Evolutionary conservation across 805 yeast genomes (phyloP), one percentile per base, ranked within the genome.

Genomic region (Monosporozyma servazzii): DNA sequence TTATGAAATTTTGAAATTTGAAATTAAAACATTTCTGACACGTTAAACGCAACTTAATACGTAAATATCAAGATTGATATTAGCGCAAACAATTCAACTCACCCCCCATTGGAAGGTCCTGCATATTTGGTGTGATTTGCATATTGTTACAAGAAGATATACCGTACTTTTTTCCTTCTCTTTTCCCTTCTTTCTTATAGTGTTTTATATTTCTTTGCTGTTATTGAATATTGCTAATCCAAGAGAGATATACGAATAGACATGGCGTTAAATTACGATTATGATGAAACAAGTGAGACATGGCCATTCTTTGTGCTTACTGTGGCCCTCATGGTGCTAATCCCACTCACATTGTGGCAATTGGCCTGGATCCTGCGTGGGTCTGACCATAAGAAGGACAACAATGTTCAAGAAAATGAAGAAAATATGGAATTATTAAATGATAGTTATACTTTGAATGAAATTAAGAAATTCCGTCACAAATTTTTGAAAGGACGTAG

Each of bases 281-380:
- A 89, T 67, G 97, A 89, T 71, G 96, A 89, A 66, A 80, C 81
- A 54, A 82, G 90, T 48, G 93, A 87, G 60, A 88, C 93, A 1
- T 89, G 96, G 96, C 97, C 97, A 41, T 88, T 83, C 66, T 90
- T 90, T 63, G 78, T 85, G 49, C 67, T 86, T 62, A 89, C 96
- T 2, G 70, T 87, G 48, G 69, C 85, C 49, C 71, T 86, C 25
- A 78, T 86, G 53, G 78, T 81, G 18, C 73, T 87, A 53, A 65
- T 88, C 40, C 96, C 96, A 6, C 58, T 76, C 54, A 81, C 88
- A 11, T 51, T 75, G 15, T 44, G 56, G 45, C 68, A 67, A 48
- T 21, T 60, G n/a, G 41, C 33, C 5, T 45, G 29, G 23, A 25
- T 63, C 55, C 53, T 53, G 53, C 23, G 47, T 65, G 6, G 50